Percentiles rank a stretch among this genome's conserved stretches.
Evolutionary conservation across 2,329 filamentous ascomycete genomes (phyloP).

Genomic region (Fusarium nematophilum): DNA sequence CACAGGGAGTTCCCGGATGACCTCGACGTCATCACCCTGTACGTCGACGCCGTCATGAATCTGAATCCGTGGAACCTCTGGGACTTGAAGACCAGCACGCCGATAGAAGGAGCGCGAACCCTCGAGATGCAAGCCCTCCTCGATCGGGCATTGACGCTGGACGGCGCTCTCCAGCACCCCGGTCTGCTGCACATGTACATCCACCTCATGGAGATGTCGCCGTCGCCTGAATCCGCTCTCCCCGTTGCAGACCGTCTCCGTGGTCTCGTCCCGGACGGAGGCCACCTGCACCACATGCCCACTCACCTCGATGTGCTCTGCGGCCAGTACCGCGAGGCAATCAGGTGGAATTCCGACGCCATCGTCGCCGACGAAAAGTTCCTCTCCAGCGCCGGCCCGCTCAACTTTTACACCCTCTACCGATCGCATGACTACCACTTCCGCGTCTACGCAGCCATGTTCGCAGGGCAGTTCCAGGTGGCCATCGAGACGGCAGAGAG

Average conservation of each 20-base stretch:
- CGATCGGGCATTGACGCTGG: slow-evolving; percentile 59
- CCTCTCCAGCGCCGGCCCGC: slow-evolving; percentile 65
- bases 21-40: slow-evolving; percentile 51
- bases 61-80: slow-evolving; percentile 60
- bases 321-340: slow-evolving; percentile 75
- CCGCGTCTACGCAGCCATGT: slow-evolving; percentile 81
- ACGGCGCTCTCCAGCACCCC: slow-evolving; percentile 67
- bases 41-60: slow-evolving; percentile 60
- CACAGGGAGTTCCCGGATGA: slow-evolving; percentile 53
- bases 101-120: slow-evolving; percentile 40
- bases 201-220: slow-evolving; percentile 82
- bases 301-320: slow-evolving; percentile 76
- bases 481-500: slow-evolving; percentile 69
- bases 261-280: slow-evolving; percentile 73
- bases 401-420: slow-evolving; percentile 83
- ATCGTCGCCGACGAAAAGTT: slow-evolving; percentile 76
- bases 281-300: slow-evolving; percentile 82
- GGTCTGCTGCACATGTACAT: slow-evolving; percentile 81
- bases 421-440: slow-evolving; percentile 81
- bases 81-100: slow-evolving; percentile 50
- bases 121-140: slow-evolving; percentile 47
- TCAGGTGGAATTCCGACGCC: slow-evolving; percentile 74
- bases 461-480: slow-evolving; percentile 72
- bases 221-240: slow-evolving; percentile 71
- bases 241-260: slow-evolving; percentile 71